A percentile compares a stretch with the other conserved stretches of the same genome.
phyloP scores from a whole-genome alignment of 2,329 filamentous ascomycete genomes.

The Endoconidiophora laricicola region DNA sequence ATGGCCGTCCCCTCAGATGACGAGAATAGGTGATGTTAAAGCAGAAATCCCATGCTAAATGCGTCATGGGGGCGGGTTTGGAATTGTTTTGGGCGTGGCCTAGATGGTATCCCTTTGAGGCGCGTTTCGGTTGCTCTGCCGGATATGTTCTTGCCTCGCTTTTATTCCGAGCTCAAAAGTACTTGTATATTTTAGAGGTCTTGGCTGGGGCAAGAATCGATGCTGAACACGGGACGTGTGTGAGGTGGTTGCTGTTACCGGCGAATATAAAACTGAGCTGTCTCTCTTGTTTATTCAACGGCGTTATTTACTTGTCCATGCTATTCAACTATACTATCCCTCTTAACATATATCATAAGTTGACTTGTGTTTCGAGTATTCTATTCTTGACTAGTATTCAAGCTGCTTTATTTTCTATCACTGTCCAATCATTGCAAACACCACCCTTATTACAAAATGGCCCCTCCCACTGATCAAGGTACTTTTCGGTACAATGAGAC shows the following conservation, averaged over 20 bases:
- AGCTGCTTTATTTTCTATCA: background rate
- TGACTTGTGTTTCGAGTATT: too few species aligned
- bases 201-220: too few species aligned
- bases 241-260: too few species aligned
- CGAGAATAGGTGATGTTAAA: background rate
- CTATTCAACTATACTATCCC: too few species aligned
- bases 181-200: too few species aligned
- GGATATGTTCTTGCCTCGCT: background rate
- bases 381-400: too few species aligned
- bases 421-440: background rate
- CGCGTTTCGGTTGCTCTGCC: slow-evolving; percentile 8
- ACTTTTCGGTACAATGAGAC: slow-evolving; percentile 35
- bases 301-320: too few species aligned
- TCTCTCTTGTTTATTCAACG: background rate
- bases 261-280: background rate
- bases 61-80: background rate
- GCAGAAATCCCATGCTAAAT: background rate
- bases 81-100: background rate
- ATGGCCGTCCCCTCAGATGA: background rate
- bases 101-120: slow-evolving; percentile 5
- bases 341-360: too few species aligned
- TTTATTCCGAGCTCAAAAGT: too few species aligned
- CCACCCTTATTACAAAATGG: background rate
- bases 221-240: too few species aligned
- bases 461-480: slow-evolving; percentile 1